Conservation (phyloP, 371 early-diverging fungal genomes). For the Mucor circinelloides region DNA sequence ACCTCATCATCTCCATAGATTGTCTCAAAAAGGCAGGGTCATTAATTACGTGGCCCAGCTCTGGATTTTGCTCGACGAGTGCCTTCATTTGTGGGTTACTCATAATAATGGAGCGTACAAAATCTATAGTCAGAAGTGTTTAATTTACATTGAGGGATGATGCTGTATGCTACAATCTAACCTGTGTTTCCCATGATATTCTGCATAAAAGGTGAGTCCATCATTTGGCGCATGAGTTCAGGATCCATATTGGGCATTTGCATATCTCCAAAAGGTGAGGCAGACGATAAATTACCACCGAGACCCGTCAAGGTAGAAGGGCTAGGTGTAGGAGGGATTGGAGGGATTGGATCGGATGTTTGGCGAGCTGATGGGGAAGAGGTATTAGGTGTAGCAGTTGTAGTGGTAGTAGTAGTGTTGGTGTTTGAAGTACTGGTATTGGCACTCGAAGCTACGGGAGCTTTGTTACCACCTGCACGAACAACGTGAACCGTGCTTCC, state of each 20-base stretch:
- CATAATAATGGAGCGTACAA: constrained; percentile 75
- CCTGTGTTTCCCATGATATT: constrained; percentile 48
- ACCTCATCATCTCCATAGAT: constrained; percentile 61
- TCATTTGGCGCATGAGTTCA: constrained; percentile 52
- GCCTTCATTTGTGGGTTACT: constrained; percentile 70
- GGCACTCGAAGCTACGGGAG: constrained; percentile 16
- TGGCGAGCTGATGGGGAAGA: not conserved
- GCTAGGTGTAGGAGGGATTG: constrained; percentile 26
- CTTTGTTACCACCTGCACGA: constrained; percentile 52
- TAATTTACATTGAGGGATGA: not conserved
- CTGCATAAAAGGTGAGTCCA: constrained; percentile 59
- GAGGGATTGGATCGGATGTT: constrained; percentile 15
- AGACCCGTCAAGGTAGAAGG: constrained; percentile 22
- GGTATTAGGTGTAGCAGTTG: not conserved
- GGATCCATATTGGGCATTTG: constrained; percentile 43
- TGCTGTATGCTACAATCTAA: not conserved
- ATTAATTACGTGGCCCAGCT: constrained; percentile 75
- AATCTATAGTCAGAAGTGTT: constrained; percentile 39
- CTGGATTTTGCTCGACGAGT: constrained; percentile 76
- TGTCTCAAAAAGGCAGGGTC: constrained; percentile 80
- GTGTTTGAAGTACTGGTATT: constrained; percentile 16
- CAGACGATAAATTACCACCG: constrained; percentile 4
- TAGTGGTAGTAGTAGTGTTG: constrained; percentile 14
- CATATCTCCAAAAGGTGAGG: constrained; percentile 29
- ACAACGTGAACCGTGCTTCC: constrained; percentile 71